phyloP scores from a whole-genome alignment of 768 basidiomycete genomes.

The Boletus insuetus region DNA sequence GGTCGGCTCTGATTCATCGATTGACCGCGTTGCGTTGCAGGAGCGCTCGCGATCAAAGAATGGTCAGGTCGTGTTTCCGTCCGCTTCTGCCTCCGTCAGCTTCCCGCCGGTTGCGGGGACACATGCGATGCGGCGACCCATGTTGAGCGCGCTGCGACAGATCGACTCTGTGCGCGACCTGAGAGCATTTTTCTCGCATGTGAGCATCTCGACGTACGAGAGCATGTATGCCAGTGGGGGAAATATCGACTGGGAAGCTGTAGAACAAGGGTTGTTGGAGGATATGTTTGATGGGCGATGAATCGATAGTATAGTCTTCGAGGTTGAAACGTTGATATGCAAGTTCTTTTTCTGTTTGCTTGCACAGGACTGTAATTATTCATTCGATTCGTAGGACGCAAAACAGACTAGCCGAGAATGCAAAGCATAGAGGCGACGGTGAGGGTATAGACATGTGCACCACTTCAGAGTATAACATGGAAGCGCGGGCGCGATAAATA shows the following conservation, averaged over 20 bases:
- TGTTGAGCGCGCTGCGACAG: constrained; percentile 64
- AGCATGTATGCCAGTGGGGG: constrained; percentile 82
- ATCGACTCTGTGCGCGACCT: constrained; percentile 85
- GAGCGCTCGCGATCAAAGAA: constrained; percentile 28
- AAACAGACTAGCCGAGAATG: background rate
- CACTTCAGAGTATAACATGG: constrained; percentile 11
- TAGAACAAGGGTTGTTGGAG: constrained; percentile 75
- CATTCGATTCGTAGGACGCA: background rate
- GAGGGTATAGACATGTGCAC: constrained; percentile 28
- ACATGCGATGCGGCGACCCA: constrained; percentile 65
- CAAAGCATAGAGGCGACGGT: constrained; percentile 3
- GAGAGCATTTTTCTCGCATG: constrained; percentile 85
- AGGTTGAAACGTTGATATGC: no score
- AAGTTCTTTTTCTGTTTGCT: constrained; percentile 3
- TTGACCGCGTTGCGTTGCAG: constrained; percentile 3
- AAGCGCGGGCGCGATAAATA: constrained; percentile 5
- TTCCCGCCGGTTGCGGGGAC: constrained; percentile 35
- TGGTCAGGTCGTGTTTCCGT: constrained; percentile 22
- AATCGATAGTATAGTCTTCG: background rate
- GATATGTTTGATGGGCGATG: constrained; percentile 87
- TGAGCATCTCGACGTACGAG: constrained; percentile 88
- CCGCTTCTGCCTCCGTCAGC: constrained; percentile 16
- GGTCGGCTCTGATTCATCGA: background rate
- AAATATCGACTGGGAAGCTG: constrained; percentile 84
- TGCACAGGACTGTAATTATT: constrained; percentile 4